These are phyloP conservation scores for Aphanocladium album DNA, from an alignment of 2,329 filamentous ascomycete genomes.

Conservation along the genomic window DNA sequence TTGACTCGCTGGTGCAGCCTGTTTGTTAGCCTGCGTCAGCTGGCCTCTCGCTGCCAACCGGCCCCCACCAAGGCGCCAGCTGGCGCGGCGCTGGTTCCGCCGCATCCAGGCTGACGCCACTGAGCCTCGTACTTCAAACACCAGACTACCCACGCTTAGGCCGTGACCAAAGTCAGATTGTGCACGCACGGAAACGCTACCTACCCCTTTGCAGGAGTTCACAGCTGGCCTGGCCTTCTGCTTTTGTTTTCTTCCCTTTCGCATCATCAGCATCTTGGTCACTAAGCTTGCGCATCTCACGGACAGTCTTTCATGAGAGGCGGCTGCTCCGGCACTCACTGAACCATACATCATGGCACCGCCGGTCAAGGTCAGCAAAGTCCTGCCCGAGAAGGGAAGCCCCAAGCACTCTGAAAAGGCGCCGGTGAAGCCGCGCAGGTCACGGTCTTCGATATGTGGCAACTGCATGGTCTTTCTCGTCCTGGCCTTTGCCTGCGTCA, in stretches of 20 bases:
- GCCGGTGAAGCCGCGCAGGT: background rate
- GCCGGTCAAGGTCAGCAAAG: background rate
- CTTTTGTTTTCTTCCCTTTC: background rate
- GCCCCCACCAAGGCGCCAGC: conserved; percentile 3
- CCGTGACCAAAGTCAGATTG: background rate
- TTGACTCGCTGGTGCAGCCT: background rate
- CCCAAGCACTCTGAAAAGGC: background rate
- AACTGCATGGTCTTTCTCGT: conserved; percentile 7
- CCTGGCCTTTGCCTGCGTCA: conserved; percentile 2
- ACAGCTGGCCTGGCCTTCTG: background rate
- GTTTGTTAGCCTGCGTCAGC: background rate
- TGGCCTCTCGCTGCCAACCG: background rate
- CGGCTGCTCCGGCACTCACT: background rate
- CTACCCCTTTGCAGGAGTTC: background rate
- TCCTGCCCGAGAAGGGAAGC: background rate
- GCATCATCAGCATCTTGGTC: background rate
- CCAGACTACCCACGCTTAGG: background rate
- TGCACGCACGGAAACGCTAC: background rate
- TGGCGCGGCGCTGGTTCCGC: background rate
- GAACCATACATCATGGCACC: background rate
- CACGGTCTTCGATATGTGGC: conserved; percentile 2
- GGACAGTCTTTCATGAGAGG: background rate
- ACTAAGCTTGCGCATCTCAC: background rate
- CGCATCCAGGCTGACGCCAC: background rate
- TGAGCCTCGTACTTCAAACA: background rate